phyloP scores from a whole-genome alignment of 306 rosid genomes.

The Nissolia schottii region DNA sequence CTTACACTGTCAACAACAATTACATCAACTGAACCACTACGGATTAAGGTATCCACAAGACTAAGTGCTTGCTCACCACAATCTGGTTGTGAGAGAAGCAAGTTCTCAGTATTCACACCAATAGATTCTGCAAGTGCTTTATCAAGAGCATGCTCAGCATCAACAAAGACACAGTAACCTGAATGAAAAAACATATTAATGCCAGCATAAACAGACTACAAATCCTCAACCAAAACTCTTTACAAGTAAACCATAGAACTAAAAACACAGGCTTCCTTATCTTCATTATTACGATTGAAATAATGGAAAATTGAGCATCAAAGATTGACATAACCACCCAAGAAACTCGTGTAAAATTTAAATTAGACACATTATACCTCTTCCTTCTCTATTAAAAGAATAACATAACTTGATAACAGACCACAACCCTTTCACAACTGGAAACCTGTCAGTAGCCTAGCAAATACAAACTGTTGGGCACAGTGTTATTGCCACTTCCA shows the following conservation, averaged over 20 bases:
- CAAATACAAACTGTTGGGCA: constrained; percentile 3
- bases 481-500: background rate
- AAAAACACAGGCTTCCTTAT: background rate
- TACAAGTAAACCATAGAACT: background rate
- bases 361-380: background rate
- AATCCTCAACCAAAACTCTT: background rate
- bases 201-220: background rate
- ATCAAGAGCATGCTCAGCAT: constrained; percentile 96
- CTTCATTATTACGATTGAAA: background rate
- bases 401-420: background rate
- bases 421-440: background rate
- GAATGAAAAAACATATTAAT: constrained; percentile 22
- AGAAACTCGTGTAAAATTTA: background rate
- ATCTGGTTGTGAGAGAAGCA: constrained; percentile 92
- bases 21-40: constrained; percentile 94
- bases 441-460: constrained; percentile 5
- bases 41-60: constrained; percentile 79
- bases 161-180: constrained; percentile 85
- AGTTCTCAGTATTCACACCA: constrained; percentile 70
- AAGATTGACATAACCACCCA: background rate
- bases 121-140: constrained; percentile 71
- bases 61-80: constrained; percentile 95
- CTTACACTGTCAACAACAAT: constrained; percentile 96
- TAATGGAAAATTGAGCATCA: background rate
- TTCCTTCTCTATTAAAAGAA: background rate